Conservation (phyloP, 257 asterid genomes). For the Solanum sparsipilum region DNA sequence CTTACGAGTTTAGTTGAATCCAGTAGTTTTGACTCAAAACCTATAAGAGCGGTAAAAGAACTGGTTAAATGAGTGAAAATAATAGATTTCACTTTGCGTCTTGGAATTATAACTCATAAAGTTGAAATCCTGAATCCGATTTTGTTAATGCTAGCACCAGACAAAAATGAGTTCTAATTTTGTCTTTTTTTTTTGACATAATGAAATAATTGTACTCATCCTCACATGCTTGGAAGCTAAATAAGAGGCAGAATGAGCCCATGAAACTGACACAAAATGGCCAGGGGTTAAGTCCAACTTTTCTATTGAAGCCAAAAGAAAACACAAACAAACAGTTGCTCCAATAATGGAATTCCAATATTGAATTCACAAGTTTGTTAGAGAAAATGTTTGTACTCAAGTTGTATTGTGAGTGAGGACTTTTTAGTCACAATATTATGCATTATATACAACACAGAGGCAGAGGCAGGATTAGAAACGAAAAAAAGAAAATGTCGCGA, state of each 20-base stretch:
- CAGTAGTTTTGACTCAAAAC: neutral
- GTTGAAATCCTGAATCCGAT: neutral
- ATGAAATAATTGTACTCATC: neutral
- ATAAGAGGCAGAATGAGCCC: neutral
- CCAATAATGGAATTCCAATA: neutral
- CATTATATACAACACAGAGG: neutral
- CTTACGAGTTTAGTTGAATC: neutral
- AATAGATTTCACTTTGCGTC: fast-evolving
- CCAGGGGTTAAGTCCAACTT: neutral
- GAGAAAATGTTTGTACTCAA: neutral
- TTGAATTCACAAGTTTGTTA: neutral
- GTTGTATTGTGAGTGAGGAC: neutral
- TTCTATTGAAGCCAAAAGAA: neutral
- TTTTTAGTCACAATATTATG: neutral
- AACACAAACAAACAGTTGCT: neutral
- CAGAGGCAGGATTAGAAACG: neutral
- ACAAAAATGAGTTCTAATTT: neutral
- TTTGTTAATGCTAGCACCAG: neutral
- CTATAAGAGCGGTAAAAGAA: neutral
- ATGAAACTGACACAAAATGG: neutral
- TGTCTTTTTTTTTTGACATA: neutral
- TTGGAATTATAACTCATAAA: neutral
- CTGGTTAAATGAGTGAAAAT: neutral
- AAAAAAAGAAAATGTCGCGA: neutral
- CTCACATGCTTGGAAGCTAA: neutral